These are phyloP conservation scores for Diaporthe sp. DNA, from an alignment of 2,329 filamentous ascomycete species.

Conservation along the genomic window DNA sequence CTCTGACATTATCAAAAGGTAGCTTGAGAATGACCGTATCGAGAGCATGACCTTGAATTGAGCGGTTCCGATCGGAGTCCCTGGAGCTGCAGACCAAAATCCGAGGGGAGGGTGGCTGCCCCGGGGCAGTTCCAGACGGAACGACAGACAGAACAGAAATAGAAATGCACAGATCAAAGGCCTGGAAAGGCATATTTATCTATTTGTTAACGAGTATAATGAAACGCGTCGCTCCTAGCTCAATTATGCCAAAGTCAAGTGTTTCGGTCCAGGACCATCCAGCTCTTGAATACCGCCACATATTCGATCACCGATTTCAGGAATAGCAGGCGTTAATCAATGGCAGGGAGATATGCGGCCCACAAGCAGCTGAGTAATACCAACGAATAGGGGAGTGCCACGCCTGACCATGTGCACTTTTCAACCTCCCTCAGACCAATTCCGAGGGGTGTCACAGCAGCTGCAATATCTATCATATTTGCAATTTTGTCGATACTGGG, in stretches of 20 bases:
- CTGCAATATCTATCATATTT: neutral
- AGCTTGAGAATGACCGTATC: neutral
- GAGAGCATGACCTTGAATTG: neutral
- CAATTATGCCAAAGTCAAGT: no score
- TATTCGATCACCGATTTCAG: fast-evolving
- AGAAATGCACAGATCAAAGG: no score
- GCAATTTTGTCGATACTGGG: neutral
- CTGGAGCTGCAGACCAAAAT: no score
- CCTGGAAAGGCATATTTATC: no score
- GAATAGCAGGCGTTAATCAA: neutral
- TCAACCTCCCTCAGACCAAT: neutral
- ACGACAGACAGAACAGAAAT: no score
- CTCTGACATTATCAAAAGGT: no score
- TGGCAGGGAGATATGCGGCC: no score
- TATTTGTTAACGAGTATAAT: no score
- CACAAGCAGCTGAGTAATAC: neutral
- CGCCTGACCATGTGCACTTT: neutral
- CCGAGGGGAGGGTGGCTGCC: no score
- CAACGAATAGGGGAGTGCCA: neutral
- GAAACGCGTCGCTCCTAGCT: no score
- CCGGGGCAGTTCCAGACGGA: no score
- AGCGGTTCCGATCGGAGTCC: no score
- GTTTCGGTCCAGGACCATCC: neutral
- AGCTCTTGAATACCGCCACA: neutral
- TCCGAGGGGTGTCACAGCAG: neutral